These are phyloP conservation scores for Reutealis trisperma DNA, from an alignment of 345 rosid genomes.

Conservation along the genomic window DNA sequence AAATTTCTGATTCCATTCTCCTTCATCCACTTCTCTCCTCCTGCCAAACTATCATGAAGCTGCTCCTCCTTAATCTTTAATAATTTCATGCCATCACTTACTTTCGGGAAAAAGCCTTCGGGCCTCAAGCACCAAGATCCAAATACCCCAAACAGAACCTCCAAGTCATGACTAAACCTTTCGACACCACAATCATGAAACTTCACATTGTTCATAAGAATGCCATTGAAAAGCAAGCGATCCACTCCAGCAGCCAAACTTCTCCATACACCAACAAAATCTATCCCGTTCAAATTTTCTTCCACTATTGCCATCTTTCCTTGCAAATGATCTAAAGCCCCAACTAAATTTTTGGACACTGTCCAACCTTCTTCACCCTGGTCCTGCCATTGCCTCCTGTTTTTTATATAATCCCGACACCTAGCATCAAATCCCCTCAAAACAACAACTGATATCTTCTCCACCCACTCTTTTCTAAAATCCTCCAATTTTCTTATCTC, in stretches of 20 bases:
- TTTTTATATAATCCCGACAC: constrained; percentile 74
- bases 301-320: constrained; percentile 63
- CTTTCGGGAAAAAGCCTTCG: constrained; percentile 73
- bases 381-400: constrained; percentile 84
- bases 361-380: constrained; percentile 67
- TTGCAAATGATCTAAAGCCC: constrained; percentile 74
- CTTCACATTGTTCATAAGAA: constrained; percentile 61
- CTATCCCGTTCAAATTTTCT: constrained; percentile 58
- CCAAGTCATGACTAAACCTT: constrained; percentile 61
- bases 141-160: constrained; percentile 68
- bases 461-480: constrained; percentile 77
- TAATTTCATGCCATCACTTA: constrained; percentile 59
- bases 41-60: constrained; percentile 39
- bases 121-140: constrained; percentile 86
- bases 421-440: constrained; percentile 81
- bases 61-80: constrained; percentile 65
- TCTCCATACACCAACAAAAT: constrained; percentile 75
- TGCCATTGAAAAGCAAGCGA: constrained; percentile 51
- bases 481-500: constrained; percentile 60
- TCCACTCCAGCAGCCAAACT: constrained; percentile 75
- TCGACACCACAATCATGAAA: constrained; percentile 60
- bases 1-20: constrained; percentile 64
- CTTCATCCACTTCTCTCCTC: constrained; percentile 53
- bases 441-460: constrained; percentile 68
- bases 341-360: constrained; percentile 63